Evolutionary conservation across 345 rosid genomes (phyloP).

Genomic region (Ailanthus altissimus): DNA sequence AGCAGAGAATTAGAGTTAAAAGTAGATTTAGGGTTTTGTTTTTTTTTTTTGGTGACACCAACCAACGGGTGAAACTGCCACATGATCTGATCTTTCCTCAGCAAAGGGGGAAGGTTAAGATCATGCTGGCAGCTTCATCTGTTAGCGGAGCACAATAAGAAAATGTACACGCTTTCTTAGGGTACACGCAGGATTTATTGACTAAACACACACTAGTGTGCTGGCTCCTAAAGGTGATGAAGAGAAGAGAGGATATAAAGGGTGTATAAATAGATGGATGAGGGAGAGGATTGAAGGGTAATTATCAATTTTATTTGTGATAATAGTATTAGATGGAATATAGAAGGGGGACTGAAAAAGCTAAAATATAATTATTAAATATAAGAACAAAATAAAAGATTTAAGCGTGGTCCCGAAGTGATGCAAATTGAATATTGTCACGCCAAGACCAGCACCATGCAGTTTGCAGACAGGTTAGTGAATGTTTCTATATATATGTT

Average conservation of each 20-base stretch:
- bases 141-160: constrained; percentile 56
- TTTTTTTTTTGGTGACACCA: constrained; percentile 59
- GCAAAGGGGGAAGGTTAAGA: constrained; percentile 51
- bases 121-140: constrained; percentile 99
- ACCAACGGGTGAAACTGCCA: constrained; percentile 85
- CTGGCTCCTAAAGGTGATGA: background rate
- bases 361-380: background rate
- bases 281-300: constrained; percentile 20
- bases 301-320: constrained; percentile 9
- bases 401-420: constrained; percentile 44
- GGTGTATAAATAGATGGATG: constrained; percentile 29
- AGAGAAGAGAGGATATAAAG: constrained; percentile 27
- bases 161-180: constrained; percentile 18
- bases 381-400: constrained; percentile 15
- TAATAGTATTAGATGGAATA: constrained; percentile 5
- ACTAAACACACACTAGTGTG: background rate
- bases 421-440: constrained; percentile 53
- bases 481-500: constrained; percentile 37
- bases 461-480: constrained; percentile 36
- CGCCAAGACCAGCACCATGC: constrained; percentile 38
- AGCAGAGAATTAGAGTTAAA: constrained; percentile 19
- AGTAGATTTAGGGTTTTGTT: constrained; percentile 32
- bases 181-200: background rate
- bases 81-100: constrained; percentile 73
- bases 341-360: background rate